Conservation (phyloP, 2,329 filamentous ascomycete genomes). For the Arthrobotrys megalospora region DNA sequence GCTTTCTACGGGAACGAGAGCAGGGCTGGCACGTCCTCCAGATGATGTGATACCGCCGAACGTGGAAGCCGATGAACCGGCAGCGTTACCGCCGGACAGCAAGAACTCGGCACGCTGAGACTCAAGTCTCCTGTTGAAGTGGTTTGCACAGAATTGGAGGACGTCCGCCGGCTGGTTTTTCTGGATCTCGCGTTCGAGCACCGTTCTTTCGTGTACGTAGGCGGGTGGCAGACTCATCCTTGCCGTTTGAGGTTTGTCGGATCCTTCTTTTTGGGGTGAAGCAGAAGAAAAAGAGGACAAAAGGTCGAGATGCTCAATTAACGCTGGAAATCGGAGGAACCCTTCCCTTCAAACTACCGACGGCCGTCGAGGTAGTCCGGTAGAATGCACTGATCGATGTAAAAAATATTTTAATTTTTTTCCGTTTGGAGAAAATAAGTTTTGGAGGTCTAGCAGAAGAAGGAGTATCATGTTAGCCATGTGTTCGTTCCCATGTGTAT, state of each 20-base stretch:
- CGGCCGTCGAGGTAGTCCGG: constrained; percentile 23
- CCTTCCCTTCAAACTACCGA: constrained; percentile 39
- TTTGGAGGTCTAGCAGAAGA: not conserved
- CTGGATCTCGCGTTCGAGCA: constrained; percentile 75
- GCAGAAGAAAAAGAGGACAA: not conserved
- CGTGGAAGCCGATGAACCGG: constrained; percentile 62
- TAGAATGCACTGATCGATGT: constrained; percentile 13
- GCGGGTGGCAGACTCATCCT: constrained; percentile 68
- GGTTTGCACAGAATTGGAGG: constrained; percentile 79
- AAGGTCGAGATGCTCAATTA: constrained; percentile 22
- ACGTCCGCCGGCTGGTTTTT: constrained; percentile 75
- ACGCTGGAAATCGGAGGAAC: constrained; percentile 21
- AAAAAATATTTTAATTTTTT: constrained; percentile 3
- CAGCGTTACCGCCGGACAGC: constrained; percentile 65
- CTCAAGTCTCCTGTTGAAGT: constrained; percentile 77
- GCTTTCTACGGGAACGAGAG: constrained; percentile 52
- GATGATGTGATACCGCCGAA: constrained; percentile 61
- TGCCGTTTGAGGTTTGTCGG: constrained; percentile 14
- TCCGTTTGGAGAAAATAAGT: constrained; percentile 9
- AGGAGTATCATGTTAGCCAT: constrained; percentile 6
- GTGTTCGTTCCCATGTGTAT: not conserved
- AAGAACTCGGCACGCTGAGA: constrained; percentile 75
- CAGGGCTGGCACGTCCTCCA: constrained; percentile 55
- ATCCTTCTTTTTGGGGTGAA: not conserved
- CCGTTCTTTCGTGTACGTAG: constrained; percentile 76